Base-by-base conservation (phyloP, 2,329 filamentous ascomycete species). In the Pseudogymnoascus sp. region DNA sequence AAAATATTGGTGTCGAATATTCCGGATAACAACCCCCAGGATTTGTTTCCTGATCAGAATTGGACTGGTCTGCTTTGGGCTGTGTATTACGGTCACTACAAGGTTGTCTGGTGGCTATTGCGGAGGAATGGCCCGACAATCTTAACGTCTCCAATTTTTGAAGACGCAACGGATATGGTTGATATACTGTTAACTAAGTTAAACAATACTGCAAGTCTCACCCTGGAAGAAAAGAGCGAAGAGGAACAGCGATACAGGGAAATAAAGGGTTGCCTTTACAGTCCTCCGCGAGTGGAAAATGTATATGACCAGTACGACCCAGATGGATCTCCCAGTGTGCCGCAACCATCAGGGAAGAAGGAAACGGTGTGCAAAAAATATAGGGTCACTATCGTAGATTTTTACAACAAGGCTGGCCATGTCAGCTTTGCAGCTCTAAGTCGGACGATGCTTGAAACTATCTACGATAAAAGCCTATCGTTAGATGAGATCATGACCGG, bases 11-110 rank as follows among this genome's bases (percentile, higher is more conserved):
- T 7, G n/a, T 23, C 25, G 1, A 31, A 7, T 56, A 56, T 56
- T 18, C 50, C 10, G 18, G 25, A 2, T 2, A 56, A 5, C 5
- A 33, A 7, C 4, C 25, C 25, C 4, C 8, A 56, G 6, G 25
- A 33, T 18, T 4, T 56, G 28, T 56, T 56, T 16, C 50, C 25
- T 7, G n/a, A 33, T 12, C 50, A 33, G 25, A 33, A 33, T 12
- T 56, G 25, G 25, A 33, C 50, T 56, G 50, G 50, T 18, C 50
- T 56, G 23, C 50, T 56, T 12, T 56, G 25, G 50, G 50, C 28
- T 18, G 50, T 56, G 50, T 56, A 56, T 33, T 56, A 56, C 18
- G 25, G 50, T 56, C 50, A 56, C 25, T 56, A 56, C n/a, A 12
- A 56, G 4, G 50, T 14, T 12, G 50, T 56, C 12, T 56, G 50